Base-by-base conservation (phyloP, 177 flowering plant genomes). In the Vitis hybrid region DNA sequence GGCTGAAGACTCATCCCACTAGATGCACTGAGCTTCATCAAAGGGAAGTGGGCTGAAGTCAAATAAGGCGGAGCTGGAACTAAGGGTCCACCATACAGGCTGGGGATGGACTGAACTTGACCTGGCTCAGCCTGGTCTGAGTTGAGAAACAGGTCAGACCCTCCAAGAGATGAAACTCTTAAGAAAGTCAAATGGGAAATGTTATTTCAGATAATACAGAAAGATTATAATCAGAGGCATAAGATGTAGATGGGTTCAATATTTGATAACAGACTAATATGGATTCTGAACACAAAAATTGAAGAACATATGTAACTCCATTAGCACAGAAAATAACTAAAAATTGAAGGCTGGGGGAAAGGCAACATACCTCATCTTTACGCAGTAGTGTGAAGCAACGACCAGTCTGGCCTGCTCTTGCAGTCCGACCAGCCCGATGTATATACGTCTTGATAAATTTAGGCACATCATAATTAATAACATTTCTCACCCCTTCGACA, bases 341-440 rank as follows among this genome's bases (percentile, higher is more conserved):
- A 13, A 61, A 11, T 45, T 13, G 45, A 18, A 51, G 45, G 65
- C 10, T 51, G 48, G 3, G 13, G 18, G 45, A 29, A 57, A 5
- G 56, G 55, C 2, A 51, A 31, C 68, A 39, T 82, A 89, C 98
- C 93, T 92, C 93, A 65, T 78, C 83, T 57, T 84, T 83, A 26
- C 70, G 79, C 66, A 94, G 67, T 74, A 94, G 77, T 57, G 97
- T 94, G 82, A 89, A 89, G 84, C 98, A 94, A 64, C 88, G 77
- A 9, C 97, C 98, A 73, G 80, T 57, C 66, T 80, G 87, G 65
- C 96, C 96, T 52, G 98, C 98, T 81, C 97, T 89, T 56, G 98
- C 98, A 74, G 98, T 94, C 29, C 98, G 86, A 55, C 98, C 98
- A 39, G 90, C 97, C 21, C 98, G 85, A 74, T 94, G 98, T 76